These are phyloP conservation scores for Teratosphaeria gauchensis DNA, from an alignment of 2,329 filamentous ascomycete genomes.

Conservation along the genomic window DNA sequence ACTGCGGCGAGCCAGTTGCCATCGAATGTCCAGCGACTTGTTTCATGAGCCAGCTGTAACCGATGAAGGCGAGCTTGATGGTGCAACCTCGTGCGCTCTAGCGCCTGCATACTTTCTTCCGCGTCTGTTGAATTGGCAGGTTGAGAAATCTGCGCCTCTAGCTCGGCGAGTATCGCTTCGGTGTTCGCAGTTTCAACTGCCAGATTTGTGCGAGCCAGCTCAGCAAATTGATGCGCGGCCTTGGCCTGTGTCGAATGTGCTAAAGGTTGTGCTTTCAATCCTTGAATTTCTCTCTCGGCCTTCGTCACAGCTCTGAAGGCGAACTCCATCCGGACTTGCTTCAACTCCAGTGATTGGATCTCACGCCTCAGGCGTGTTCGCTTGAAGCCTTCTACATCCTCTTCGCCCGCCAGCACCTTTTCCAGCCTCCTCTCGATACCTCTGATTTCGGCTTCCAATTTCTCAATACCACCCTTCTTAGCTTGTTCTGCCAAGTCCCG, in stretches of 20 bases:
- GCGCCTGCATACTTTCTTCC: not conserved
- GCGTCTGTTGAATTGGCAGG: not conserved
- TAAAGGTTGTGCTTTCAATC: not conserved
- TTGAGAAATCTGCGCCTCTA: not conserved
- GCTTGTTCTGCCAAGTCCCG: conserved; percentile 9
- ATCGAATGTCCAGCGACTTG: not conserved
- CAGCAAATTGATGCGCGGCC: not conserved
- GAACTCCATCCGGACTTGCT: conserved; percentile 9
- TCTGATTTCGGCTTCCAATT: conserved; percentile 9
- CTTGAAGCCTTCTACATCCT: conserved; percentile 3
- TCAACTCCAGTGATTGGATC: conserved; percentile 1
- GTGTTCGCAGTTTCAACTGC: not conserved
- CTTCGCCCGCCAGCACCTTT: conserved; percentile 2
- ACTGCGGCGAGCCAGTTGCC: not conserved
- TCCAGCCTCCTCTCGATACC: conserved; percentile 1
- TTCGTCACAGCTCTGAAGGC: conserved; percentile 7
- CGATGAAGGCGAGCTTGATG: not conserved
- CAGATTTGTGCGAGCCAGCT: not conserved
- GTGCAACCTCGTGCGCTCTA: not conserved
- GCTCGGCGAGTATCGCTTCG: not conserved
- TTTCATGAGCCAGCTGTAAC: not conserved
- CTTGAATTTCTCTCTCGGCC: conserved; percentile 3
- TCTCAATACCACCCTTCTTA: conserved; percentile 9
- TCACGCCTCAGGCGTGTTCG: conserved; percentile 5
- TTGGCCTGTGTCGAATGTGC: not conserved